These are phyloP conservation scores for Talaromyces nanjingensis DNA, from an alignment of 495 filamentous ascomycete genomes.

Conservation along the genomic window DNA sequence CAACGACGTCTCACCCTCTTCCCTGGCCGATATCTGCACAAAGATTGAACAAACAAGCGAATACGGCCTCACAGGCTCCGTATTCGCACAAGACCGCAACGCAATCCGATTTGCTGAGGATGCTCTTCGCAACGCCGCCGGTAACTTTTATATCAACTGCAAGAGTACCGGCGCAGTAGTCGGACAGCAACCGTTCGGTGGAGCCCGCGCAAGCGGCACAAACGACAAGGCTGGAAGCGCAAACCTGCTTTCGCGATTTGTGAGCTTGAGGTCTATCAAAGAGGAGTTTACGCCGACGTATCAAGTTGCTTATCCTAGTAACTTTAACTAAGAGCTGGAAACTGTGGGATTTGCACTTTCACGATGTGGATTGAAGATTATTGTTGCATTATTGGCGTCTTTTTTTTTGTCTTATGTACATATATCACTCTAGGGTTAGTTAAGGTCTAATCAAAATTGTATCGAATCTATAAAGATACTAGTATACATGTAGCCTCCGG, in stretches of 20 bases:
- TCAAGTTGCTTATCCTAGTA: slow-evolving; percentile 75
- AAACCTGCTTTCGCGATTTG: slow-evolving; percentile 69
- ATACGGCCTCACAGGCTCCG: slow-evolving; percentile 73
- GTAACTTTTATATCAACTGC: slow-evolving; percentile 92
- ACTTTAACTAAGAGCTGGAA: slow-evolving; percentile 22
- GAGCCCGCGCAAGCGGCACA: slow-evolving; percentile 77
- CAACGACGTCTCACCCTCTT: slow-evolving; percentile 44
- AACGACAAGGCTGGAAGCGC: slow-evolving; percentile 87
- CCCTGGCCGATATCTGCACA: slow-evolving; percentile 44
- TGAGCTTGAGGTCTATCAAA: slow-evolving; percentile 79
- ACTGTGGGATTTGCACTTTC: background rate
- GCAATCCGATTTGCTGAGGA: slow-evolving; percentile 65
- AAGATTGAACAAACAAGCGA: slow-evolving; percentile 60
- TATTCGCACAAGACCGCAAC: slow-evolving; percentile 68
- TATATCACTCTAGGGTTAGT: background rate
- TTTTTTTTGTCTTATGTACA: background rate
- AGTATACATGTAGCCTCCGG: background rate
- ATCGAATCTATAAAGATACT: background rate
- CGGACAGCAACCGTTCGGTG: slow-evolving; percentile 88
- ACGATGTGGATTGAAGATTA: background rate
- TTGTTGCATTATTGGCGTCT: background rate
- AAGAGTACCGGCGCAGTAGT: slow-evolving; percentile 90
- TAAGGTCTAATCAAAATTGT: background rate
- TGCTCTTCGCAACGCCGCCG: slow-evolving; percentile 66
- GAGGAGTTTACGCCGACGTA: slow-evolving; percentile 72